These are phyloP conservation scores for Rhodocollybia butyracea DNA, from an alignment of 768 basidiomycete species.

Conservation along the genomic window DNA sequence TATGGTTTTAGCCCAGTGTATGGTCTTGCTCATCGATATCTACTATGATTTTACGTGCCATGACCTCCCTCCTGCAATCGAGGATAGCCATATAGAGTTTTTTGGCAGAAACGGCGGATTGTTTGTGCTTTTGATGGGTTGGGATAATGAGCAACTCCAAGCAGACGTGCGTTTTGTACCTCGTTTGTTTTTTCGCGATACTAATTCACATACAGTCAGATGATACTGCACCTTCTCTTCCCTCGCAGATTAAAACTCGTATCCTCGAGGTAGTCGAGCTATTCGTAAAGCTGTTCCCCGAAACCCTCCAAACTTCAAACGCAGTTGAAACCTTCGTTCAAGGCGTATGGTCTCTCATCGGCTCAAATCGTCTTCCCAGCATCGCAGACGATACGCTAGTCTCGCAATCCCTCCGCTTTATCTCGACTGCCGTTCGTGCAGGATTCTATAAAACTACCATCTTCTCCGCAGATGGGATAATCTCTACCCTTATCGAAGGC, in stretches of 20 bases:
- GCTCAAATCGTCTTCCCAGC: constrained; percentile 62
- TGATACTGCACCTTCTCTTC: constrained; percentile 77
- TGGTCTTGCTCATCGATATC: constrained; percentile 78
- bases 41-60: constrained; percentile 95
- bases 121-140: constrained; percentile 78
- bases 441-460: constrained; percentile 73
- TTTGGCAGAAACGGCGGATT: constrained; percentile 68
- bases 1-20: constrained; percentile 62
- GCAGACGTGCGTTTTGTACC: constrained; percentile 58
- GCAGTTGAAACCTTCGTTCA: constrained; percentile 76
- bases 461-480: constrained; percentile 79
- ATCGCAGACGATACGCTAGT: constrained; percentile 84
- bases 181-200: background rate
- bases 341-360: constrained; percentile 88
- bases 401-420: constrained; percentile 85
- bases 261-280: constrained; percentile 91
- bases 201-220: constrained; percentile 51
- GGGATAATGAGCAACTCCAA: constrained; percentile 68
- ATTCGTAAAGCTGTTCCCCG: constrained; percentile 80
- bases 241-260: constrained; percentile 85
- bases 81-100: constrained; percentile 82
- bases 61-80: constrained; percentile 91
- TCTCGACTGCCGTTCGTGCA: constrained; percentile 89
- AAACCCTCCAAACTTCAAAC: constrained; percentile 61
- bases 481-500: constrained; percentile 79